Base-by-base conservation (phyloP, 257 asterid species). In the Echites panduratus region DNA sequence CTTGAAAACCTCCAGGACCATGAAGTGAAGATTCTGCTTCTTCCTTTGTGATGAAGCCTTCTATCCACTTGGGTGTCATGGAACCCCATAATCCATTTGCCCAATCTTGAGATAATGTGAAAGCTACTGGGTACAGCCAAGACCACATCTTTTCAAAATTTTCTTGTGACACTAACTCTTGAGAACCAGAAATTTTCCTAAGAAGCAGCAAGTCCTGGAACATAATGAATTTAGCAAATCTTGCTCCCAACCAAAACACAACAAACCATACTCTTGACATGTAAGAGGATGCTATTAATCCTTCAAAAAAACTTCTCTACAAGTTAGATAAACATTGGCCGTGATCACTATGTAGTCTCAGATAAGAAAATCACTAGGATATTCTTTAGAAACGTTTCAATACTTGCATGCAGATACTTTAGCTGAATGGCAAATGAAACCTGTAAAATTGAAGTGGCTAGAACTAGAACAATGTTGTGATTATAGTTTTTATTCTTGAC, bases 61-160 rank as follows among this genome's bases (percentile, higher is more conserved):
- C 92, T 22, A 92, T 87, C 98, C 97, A 95, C 40, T 78, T 48
- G 26, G 99, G 97, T 20, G 91, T 75, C 40, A 71, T 32, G 0
- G 89, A 88, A 78, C 76, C 73, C 99, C 99, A 91, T 75, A 85
- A 70, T 11, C 80, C 24, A 41, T 83, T 85, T 11, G 92, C 81
- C 27, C 85, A 78, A 26, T 66, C 75, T 67, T 79, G 92, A 19
- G 99, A 90, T 77, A 95, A 76, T 47, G 93, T 82, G 53, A 79
- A 80, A 64, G 96, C 98, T 76, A 95, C 91, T 0, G 99, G 98
- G 78, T 88, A 95, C 75, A 95, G 71, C 98, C 98, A 95, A 57
- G 83, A 84, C 99, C 99, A 95, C 82, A 95, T 66, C 78, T 86
- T 89, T 85, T 92, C 98, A 9, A 95, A 95, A 75, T 87, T 76